A percentile compares a stretch with the other conserved stretches of the same genome.
These are phyloP conservation scores for Xylaria intraflava DNA, from an alignment of 495 filamentous ascomycete species.

Conservation along the genomic window DNA sequence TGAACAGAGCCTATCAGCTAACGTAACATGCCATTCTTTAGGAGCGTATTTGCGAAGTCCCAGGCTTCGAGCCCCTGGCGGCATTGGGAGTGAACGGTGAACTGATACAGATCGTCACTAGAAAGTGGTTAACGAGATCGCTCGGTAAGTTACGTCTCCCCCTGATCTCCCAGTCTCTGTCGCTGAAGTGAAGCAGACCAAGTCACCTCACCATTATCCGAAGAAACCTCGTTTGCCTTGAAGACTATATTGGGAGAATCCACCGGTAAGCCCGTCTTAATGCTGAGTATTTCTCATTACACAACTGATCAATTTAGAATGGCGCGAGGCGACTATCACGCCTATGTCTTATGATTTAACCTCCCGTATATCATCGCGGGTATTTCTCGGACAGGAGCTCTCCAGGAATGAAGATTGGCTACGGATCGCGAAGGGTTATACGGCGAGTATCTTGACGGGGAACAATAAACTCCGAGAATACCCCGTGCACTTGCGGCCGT, in stretches of 20 bases:
- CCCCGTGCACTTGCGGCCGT: conserved; percentile 25
- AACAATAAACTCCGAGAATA: conserved; percentile 25
- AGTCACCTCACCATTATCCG: conserved; percentile 31
- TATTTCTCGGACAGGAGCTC: conserved; percentile 45
- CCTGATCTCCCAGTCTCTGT: not conserved
- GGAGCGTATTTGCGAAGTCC: conserved; percentile 21
- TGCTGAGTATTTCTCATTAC: not conserved
- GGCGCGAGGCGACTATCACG: conserved; percentile 17
- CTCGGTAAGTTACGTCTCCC: conserved; percentile 25
- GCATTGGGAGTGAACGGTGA: conserved; percentile 14
- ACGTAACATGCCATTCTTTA: not conserved
- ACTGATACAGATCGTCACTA: conserved; percentile 35
- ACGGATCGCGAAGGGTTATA: conserved; percentile 33
- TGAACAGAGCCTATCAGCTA: not conserved
- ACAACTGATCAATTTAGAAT: conserved; percentile 16
- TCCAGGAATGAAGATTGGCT: conserved; percentile 42
- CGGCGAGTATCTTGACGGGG: conserved; percentile 24
- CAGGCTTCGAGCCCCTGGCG: conserved; percentile 42
- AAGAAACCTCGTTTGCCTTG: conserved; percentile 34
- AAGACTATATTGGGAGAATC: conserved; percentile 24
- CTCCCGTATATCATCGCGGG: conserved; percentile 36
- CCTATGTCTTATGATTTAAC: conserved; percentile 27
- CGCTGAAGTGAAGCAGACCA: conserved; percentile 19
- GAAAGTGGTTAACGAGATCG: conserved; percentile 42
- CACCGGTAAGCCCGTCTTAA: not conserved